These are phyloP conservation scores for Acer saccharum DNA, from an alignment of 345 rosid species.

Conservation along the genomic window DNA sequence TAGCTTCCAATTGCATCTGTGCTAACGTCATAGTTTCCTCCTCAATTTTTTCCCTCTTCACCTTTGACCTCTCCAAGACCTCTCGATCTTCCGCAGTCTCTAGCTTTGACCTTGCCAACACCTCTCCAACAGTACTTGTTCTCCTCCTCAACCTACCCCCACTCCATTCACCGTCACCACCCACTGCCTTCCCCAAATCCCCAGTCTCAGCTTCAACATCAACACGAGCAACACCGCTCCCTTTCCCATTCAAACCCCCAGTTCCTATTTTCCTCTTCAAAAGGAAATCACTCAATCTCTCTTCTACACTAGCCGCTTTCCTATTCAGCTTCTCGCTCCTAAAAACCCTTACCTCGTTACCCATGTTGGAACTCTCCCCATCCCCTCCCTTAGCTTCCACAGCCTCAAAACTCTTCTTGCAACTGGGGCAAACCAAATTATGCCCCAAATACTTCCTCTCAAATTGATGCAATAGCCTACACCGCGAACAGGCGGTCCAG, in stretches of 20 bases:
- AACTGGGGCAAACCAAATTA: conserved; percentile 70
- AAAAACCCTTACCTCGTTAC: conserved; percentile 21
- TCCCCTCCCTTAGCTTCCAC: conserved; percentile 48
- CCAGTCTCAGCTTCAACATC: background rate
- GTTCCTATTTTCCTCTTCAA: conserved; percentile 27
- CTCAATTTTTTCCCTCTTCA: conserved; percentile 31
- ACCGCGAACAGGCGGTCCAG: conserved; percentile 70
- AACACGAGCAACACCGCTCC: conserved; percentile 20
- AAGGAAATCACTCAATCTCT: conserved; percentile 19
- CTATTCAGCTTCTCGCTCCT: conserved; percentile 35
- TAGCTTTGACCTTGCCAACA: conserved; percentile 36
- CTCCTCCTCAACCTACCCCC: conserved; percentile 48
- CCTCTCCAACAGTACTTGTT: conserved; percentile 37
- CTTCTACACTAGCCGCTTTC: conserved; percentile 17
- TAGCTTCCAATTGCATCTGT: conserved; percentile 60
- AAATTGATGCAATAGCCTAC: conserved; percentile 71
- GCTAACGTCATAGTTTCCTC: conserved; percentile 82
- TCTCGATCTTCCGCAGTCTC: conserved; percentile 21
- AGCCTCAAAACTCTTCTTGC: conserved; percentile 73
- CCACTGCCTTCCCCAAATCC: conserved; percentile 30
- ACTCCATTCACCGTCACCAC: conserved; percentile 32
- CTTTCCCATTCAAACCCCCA: conserved; percentile 11
- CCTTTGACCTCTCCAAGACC: conserved; percentile 14
- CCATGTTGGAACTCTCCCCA: conserved; percentile 29
- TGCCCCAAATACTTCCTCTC: conserved; percentile 75